Base-by-base conservation (phyloP, 179 eudicot genomes). In the Vitellaria paradoxa region DNA sequence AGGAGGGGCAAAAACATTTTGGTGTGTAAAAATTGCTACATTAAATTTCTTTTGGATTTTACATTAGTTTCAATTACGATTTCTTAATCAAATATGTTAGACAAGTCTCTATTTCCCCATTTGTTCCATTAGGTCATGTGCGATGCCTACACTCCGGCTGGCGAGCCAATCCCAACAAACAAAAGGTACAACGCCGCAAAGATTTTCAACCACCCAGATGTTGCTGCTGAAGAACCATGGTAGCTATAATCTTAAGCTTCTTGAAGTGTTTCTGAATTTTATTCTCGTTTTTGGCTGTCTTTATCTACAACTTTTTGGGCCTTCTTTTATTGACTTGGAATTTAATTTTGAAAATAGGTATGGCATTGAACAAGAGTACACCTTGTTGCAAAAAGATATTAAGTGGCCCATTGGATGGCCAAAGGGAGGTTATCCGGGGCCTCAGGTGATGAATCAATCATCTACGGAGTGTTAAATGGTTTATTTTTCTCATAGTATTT, bases 401-500 rank as follows among this genome's bases (percentile, higher is more conserved):
- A 88, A 92, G 73, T 96, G 99, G 99, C 99, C 99, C 9, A 50
- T 90, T 59, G 99, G 99, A 37, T 96, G 99, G 99, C 99, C 99
- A 40, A 18, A 78, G 8, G 99, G 98, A 50, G 99, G 96, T 56
- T 96, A 53, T 57, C 99, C 99, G 60, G 99, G 99, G 73, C 98
- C 99, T 68, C 99, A 96, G 97, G 99, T 95, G 21, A 74, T 37
- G 59, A 70, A 23, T 21, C 2, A 9, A 12, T 66, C 79, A 55
- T 78, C 52, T 63, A 63, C 17, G 69, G 3, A 23, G 5, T 23
- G 20, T 40, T 4, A 0, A 11, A 18, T 30, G 30, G 45, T 26
- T 21, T 72, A 24, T 55, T 15, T 71, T 6, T 42, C 23, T 26
- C 15, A 17, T 17, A 6, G 3, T 26, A 7, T 37, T 26, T 65